Evolutionary conservation across 495 filamentous ascomycete genomes (phyloP), one percentile per base, ranked within the genome.

Genomic region (Trichoderma erinaceum): DNA sequence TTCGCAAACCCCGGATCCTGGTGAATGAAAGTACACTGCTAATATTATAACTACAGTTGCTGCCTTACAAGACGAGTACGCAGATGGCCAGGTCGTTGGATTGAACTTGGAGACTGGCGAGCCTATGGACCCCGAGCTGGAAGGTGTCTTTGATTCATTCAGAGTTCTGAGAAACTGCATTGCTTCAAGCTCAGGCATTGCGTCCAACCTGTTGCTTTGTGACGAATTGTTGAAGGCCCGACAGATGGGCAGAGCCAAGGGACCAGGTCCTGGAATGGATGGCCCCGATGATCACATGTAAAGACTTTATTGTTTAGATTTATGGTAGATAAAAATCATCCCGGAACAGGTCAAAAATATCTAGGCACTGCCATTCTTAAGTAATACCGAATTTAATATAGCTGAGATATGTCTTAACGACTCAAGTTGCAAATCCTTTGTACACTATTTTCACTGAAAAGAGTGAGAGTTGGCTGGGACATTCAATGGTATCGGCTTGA

Each of bases 161-260:
- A 87, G 96, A 48, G 95, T 99, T 10, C 76, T 99, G 70, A 85
- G 95, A 68, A 97, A 98, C 79, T 92, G 88, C 74, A 87, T 98
- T 71, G 92, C 95, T 18, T 97, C 92, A 41, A 95, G 93, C 77
- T 89, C 92, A 12, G 92, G 95, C 50, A 99, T 99, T 73, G 94
- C 95, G 21, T 91, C 89, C 16, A 99, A 99, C 79, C 85, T 99
- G 27, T 82, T 99, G 70, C 85, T 99, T 25, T 98, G 96, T 71
- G 95, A 99, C 73, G 95, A 99, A 83, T 83, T 99, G 78, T 81
- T 99, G 68, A 99, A 99, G 84, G 95, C 95, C 66, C 84, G 95
- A 75, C 96, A 98, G 80, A 98, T 98, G 94, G 89, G 83, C 0
- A 75, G 83, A 64, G 73, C 78, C 71, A 78, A 75, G 15, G 81